Percentiles rank a stretch among this genome's conserved stretches.
Conservation (phyloP, 805 yeast genomes). For the Sugiyamaella qingdaonensis region DNA sequence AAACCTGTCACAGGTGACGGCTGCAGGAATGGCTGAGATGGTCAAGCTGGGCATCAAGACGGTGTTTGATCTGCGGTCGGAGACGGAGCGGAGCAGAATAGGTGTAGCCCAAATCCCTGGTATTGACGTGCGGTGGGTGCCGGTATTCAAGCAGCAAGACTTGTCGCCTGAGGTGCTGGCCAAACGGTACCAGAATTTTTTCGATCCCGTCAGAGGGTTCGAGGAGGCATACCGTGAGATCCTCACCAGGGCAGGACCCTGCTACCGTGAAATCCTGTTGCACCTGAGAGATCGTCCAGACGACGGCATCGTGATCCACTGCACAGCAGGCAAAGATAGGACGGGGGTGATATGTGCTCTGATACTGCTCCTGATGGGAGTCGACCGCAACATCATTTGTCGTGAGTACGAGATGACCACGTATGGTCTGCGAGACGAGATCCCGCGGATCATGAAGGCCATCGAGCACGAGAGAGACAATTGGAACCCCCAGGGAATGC, state of each 20-base stretch:
- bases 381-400: constrained; percentile 60
- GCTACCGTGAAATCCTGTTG: constrained; percentile 47
- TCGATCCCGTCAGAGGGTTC: constrained; percentile 60
- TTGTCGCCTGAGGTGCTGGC: constrained; percentile 65
- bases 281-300: constrained; percentile 52
- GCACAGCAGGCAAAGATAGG: constrained; percentile 85
- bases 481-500: constrained; percentile 47
- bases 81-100: constrained; percentile 42
- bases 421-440: constrained; percentile 40
- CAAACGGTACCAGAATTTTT: constrained; percentile 47
- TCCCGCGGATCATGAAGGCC: constrained; percentile 18
- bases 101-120: constrained; percentile 47
- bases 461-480: constrained; percentile 14
- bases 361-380: constrained; percentile 57
- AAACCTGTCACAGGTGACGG: constrained; percentile 49
- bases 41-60: constrained; percentile 45
- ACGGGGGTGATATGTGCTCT: constrained; percentile 75
- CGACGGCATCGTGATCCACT: constrained; percentile 60
- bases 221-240: constrained; percentile 59
- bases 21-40: constrained; percentile 41
- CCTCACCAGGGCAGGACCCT: constrained; percentile 43
- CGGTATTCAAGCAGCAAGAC: constrained; percentile 52
- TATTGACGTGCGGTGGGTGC: constrained; percentile 47
- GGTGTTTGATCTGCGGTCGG: constrained; percentile 66
- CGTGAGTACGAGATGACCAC: constrained; percentile 76